Evolutionary conservation across 768 basidiomycete species (phyloP).

Genomic region (Suillus tomentosus): DNA sequence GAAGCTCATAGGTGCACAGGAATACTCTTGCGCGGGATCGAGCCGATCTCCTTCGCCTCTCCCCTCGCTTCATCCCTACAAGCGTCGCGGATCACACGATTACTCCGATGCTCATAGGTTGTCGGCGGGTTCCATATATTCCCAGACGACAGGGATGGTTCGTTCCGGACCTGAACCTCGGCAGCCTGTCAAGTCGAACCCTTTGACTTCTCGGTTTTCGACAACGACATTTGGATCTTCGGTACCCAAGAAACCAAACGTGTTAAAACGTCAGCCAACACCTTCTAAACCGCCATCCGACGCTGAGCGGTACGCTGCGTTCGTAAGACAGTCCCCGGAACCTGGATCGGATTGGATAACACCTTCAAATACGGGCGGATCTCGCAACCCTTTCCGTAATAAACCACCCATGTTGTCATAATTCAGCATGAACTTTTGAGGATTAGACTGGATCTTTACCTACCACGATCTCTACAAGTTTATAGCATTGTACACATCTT

Average conservation of each 20-base stretch:
- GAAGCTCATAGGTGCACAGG: constrained; percentile 50
- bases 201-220: constrained; percentile 51
- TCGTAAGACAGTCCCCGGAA: constrained; percentile 41
- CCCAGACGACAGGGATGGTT: constrained; percentile 66
- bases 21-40: constrained; percentile 45
- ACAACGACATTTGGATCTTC: constrained; percentile 45
- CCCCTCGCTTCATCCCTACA: constrained; percentile 38
- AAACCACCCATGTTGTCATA: constrained; percentile 32
- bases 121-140: constrained; percentile 62
- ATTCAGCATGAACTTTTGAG: constrained; percentile 27
- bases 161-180: constrained; percentile 68
- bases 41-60: constrained; percentile 44
- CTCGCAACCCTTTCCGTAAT: constrained; percentile 56
- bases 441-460: constrained; percentile 23
- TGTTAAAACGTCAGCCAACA: constrained; percentile 28
- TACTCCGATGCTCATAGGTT: constrained; percentile 31
- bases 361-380: constrained; percentile 45
- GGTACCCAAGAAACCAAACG: constrained; percentile 32
- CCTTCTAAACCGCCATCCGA: constrained; percentile 44
- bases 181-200: constrained; percentile 60
- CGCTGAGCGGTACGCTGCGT: constrained; percentile 60
- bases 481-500: constrained; percentile 20
- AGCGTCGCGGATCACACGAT: constrained; percentile 25
- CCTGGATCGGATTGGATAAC: constrained; percentile 43
- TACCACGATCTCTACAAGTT: constrained; percentile 13